Conservation (phyloP, 2,329 filamentous ascomycete species). For the Penicillium decumbens region DNA sequence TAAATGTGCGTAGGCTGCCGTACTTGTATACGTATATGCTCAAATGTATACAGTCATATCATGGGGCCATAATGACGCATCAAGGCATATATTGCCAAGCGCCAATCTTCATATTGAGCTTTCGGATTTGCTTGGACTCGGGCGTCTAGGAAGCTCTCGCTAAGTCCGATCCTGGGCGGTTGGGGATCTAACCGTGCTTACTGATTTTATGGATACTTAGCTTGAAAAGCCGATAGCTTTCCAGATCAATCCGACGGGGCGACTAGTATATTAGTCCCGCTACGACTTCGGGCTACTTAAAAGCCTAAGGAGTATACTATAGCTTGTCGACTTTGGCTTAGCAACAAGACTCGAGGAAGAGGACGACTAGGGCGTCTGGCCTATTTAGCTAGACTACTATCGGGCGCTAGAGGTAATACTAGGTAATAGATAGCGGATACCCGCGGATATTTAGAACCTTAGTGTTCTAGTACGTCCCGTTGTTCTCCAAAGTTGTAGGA, state of each 20-base stretch:
- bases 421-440: conserved; percentile 36
- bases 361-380: conserved; percentile 41
- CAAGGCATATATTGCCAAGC: no score
- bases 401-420: conserved; percentile 42
- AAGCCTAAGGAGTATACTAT: conserved; percentile 25
- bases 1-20: no score
- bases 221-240: conserved; percentile 32
- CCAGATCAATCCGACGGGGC: conserved; percentile 32
- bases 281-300: conserved; percentile 32
- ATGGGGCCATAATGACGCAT: no score
- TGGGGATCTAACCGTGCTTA: conserved; percentile 28
- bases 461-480: conserved; percentile 32
- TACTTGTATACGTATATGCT: no score
- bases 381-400: conserved; percentile 45
- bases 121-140: no score
- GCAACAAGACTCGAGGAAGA: conserved; percentile 35
- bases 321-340: conserved; percentile 38
- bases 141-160: no score
- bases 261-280: conserved; percentile 33
- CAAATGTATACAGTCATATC: no score
- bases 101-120: no score
- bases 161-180: no score
- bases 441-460: conserved; percentile 42
- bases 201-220: conserved; percentile 31
- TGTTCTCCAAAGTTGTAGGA: conserved; percentile 13